Base-by-base conservation (phyloP, 495 filamentous ascomycete genomes). In the Hypoxylon fragiforme region DNA sequence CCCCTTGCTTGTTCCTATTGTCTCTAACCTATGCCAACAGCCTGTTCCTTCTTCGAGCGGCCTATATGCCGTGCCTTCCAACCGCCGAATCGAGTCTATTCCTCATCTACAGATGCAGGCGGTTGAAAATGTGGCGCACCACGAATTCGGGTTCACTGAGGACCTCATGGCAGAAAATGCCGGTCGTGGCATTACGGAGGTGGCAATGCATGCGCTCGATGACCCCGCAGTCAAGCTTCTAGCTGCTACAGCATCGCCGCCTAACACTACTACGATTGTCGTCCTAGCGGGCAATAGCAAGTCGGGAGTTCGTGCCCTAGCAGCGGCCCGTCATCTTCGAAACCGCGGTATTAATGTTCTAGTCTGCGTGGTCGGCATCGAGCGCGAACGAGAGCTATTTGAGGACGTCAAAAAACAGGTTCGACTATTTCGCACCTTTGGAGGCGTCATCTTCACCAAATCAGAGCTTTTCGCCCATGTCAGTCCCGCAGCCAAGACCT, bases 141-240 rank as follows among this genome's bases (percentile, higher is more conserved):
- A 84, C 18, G 90, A 96, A 53, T 83, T 94, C 53, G 90, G 90
- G 3, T 74, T 98, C 35, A 87, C 87, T 0, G 89, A 92, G 64
- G 89, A 94, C 42, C 85, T 97, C 63, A 87, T 97, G 70, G 85
- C 90, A 0, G 94, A 97, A 64, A 96, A 92, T 65, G 88, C 91
- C 0, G 92, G 88, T 7, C 82, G 92, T 14, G 86, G 90, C 36
- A 90, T 98, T 60, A 90, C 90, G 1, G 86, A 95, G 64, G 86
- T 90, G 20, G 86, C 87, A 2, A 79, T 95, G 51, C 76, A 71
- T 8, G 80, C 81, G 6, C 73, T 88, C 13, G 72, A 74, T 1
- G 79, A 83, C 50, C 80, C 80, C 7, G 77, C 79, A 1, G 77
- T 76, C 68, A 80, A 65, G 46, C 71, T 78, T 13, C 73, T 76